Evolutionary conservation across 768 basidiomycete genomes (phyloP), one percentile per base, ranked within the genome.

Genomic region (Russula abietina): DNA sequence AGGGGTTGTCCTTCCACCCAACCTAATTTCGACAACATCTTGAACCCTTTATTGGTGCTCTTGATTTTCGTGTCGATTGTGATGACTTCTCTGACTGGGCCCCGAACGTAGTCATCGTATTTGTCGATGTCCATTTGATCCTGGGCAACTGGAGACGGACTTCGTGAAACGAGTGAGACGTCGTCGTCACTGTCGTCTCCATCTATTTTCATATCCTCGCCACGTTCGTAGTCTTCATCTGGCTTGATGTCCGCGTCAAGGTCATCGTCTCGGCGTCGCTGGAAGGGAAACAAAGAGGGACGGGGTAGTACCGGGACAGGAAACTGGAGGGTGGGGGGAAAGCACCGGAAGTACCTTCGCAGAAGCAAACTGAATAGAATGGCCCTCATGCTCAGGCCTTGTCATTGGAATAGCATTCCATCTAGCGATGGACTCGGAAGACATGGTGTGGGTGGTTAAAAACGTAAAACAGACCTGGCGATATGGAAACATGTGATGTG

Each of bases 21-120:
- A 8, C 91, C 91, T 57, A 93, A 81, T 74, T 87, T 92, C 36
- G 85, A 80, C 1, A 93, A 82, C 78, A 93, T 80, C 9, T 82
- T 78, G 71, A 91, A 92, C 14, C 91, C 91, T 69, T 86, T 89
- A 74, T 93, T 93, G 41, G 83, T 80, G 46, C 81, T 78, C 71
- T 88, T 87, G 69, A 93, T 85, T 72, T 80, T 90, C 46, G 89
- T 92, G 55, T 93, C 87, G 59, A 92, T 83, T 9, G 91, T 92
- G 65, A 92, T 81, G 67, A 84, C 78, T 70, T 93, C 91, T 36
- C 76, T 81, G 53, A 77, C 77, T 5, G 77, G 70, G 10, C 79
- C 78, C 33, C 72, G 75, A 55, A 81, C 73, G 70, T 84, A 81
- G 70, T 88, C 86, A 67, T 90, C 87, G 70, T 89, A 88, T 68